Conservation (phyloP, 495 filamentous ascomycete genomes). For the Xylaria castorea region DNA sequence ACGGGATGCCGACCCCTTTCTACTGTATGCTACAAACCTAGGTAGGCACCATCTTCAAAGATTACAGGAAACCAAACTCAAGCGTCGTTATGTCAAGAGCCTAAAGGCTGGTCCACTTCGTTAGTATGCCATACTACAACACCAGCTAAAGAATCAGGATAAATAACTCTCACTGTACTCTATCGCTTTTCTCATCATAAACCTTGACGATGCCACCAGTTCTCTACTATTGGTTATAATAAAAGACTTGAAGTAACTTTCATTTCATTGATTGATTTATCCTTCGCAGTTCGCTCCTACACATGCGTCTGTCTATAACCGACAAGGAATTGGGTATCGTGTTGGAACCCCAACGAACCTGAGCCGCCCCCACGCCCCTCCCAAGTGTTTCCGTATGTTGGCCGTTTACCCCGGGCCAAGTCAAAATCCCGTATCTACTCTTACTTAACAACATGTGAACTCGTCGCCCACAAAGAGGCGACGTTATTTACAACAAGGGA, state of each 20-base stretch:
- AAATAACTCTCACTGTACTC: background rate
- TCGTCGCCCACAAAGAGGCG: background rate
- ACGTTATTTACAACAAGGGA: slow-evolving; percentile 24
- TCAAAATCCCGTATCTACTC: slow-evolving; percentile 7
- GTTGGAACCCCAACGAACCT: slow-evolving; percentile 16
- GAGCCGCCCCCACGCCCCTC: background rate
- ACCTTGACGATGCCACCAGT: background rate
- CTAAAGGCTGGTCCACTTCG: background rate
- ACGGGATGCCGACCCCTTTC: background rate
- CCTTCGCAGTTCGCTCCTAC: background rate
- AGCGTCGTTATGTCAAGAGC: background rate
- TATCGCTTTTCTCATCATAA: background rate
- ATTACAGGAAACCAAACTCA: background rate
- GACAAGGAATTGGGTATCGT: slow-evolving; percentile 27
- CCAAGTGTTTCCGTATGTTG: slow-evolving; percentile 7
- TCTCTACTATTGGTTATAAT: background rate
- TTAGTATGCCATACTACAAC: background rate
- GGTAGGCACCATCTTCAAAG: background rate
- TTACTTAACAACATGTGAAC: slow-evolving; percentile 13
- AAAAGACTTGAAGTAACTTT: background rate
- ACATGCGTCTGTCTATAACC: slow-evolving; percentile 26
- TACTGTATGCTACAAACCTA: background rate
- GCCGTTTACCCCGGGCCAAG: slow-evolving; percentile 3
- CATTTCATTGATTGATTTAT: slow-evolving; percentile 13
- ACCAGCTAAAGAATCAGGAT: background rate